phyloP scores from a whole-genome alignment of 352 stramenopile species.

The Phytopythium delawarense region DNA sequence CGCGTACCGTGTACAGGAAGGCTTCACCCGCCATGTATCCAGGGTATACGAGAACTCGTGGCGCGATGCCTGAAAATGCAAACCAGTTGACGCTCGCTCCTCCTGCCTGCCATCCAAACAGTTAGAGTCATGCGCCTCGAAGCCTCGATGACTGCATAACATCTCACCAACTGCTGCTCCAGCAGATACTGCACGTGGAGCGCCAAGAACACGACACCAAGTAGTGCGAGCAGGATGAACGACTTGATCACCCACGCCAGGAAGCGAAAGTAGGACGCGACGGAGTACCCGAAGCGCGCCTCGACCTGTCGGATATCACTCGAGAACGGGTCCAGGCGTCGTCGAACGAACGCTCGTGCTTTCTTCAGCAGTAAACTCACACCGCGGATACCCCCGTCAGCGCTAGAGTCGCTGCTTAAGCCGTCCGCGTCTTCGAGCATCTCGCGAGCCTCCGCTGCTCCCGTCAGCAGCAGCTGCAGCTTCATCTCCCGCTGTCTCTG shows the following conservation, averaged over 20 bases:
- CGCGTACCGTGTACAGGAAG: conserved; percentile 46
- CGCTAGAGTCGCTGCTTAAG: conserved; percentile 11
- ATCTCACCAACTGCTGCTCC: conserved; percentile 13
- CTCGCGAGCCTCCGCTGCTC: conserved; percentile 54
- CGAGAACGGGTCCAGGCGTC: conserved; percentile 43
- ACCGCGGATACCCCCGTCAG: conserved; percentile 8
- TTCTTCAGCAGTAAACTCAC: conserved; percentile 32
- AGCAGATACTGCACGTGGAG: conserved; percentile 41
- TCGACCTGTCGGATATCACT: conserved; percentile 73
- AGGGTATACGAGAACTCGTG: conserved; percentile 52
- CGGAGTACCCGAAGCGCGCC: conserved; percentile 72
- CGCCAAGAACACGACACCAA: conserved; percentile 46
- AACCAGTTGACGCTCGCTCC: conserved; percentile 24
- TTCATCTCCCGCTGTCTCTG: conserved; percentile 43
- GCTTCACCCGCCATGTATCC: conserved; percentile 53
- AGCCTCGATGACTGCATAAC: background rate
- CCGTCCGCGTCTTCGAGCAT: conserved; percentile 37
- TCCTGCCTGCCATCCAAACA: background rate
- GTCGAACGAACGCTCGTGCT: conserved; percentile 22
- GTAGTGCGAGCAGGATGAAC: conserved; percentile 51
- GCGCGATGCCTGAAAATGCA: conserved; percentile 40
- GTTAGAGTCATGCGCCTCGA: background rate
- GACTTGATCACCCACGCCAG: conserved; percentile 77
- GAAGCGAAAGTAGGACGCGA: conserved; percentile 80
- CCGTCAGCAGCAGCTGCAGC: conserved; percentile 48